Evolutionary conservation across 2,329 filamentous ascomycete species (phyloP).

Genomic region (Curvularia spicifera): DNA sequence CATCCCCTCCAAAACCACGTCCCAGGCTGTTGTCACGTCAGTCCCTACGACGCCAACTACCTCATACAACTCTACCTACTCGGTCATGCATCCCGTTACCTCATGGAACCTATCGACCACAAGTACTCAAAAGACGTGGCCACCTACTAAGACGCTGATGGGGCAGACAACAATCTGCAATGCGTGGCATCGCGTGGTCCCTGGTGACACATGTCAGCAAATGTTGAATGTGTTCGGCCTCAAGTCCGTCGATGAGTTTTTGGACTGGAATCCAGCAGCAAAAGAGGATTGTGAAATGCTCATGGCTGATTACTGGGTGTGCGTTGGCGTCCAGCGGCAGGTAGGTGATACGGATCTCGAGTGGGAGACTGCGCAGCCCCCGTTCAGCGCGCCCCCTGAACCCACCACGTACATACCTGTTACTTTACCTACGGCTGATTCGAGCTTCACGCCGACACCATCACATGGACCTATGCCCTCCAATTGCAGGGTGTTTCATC

Average conservation of each 20-base stretch:
- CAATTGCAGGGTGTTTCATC: conserved; percentile 1
- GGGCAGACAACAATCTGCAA: conserved; percentile 1
- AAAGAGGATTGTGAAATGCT: conserved; percentile 7
- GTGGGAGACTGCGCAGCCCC: neutral
- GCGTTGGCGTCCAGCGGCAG: neutral
- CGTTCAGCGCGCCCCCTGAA: conserved; percentile 3
- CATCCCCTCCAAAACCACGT: neutral
- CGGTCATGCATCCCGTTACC: neutral
- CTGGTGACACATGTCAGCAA: conserved; percentile 5
- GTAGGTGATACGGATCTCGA: neutral
- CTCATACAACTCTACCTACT: conserved; percentile 6
- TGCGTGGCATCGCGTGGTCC: neutral
- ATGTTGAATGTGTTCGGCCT: neutral
- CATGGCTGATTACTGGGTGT: neutral
- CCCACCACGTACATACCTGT: neutral
- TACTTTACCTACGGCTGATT: neutral
- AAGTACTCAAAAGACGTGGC: neutral
- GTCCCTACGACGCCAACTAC: neutral
- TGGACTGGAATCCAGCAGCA: conserved; percentile 1
- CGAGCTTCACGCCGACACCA: neutral
- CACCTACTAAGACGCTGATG: conserved; percentile 4
- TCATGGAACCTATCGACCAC: conserved; percentile 5
- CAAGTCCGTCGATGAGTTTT: neutral
- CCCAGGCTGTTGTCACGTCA: neutral
- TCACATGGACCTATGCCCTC: conserved; percentile 2